Conservation (phyloP, 176 grass and related monocot species). For the Bromus sterilis region DNA sequence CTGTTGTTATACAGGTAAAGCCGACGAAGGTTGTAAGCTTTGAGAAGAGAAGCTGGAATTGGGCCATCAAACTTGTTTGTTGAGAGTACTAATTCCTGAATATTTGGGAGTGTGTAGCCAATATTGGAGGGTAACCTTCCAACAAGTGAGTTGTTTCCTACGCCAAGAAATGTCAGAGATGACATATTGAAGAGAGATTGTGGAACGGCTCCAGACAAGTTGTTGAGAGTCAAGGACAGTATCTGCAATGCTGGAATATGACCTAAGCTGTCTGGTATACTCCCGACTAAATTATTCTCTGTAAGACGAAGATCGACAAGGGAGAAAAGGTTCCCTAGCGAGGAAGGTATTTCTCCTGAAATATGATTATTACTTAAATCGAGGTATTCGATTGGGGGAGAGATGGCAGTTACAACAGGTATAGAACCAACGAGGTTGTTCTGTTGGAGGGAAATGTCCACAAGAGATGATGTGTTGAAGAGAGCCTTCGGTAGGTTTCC, state of each 20-base stretch:
- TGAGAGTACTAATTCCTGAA: background rate
- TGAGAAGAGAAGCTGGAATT: slow-evolving; percentile 30
- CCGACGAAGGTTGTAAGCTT: slow-evolving; percentile 2
- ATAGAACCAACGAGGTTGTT: slow-evolving; percentile 27
- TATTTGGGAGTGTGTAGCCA: slow-evolving; percentile 26
- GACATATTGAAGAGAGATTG: slow-evolving; percentile 26
- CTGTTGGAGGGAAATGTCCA: background rate
- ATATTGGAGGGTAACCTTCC: slow-evolving; percentile 29
- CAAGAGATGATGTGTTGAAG: slow-evolving; percentile 24
- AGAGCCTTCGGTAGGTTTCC: slow-evolving; percentile 30
- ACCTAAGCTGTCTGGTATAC: slow-evolving; percentile 29
- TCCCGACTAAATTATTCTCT: slow-evolving; percentile 14
- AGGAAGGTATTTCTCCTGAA: slow-evolving; percentile 29
- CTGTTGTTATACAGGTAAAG: background rate
- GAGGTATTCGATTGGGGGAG: slow-evolving; percentile 2
- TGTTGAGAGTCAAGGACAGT: background rate
- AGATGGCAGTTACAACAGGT: background rate
- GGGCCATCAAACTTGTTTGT: slow-evolving; percentile 11
- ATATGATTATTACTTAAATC: background rate
- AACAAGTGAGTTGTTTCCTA: slow-evolving; percentile 15
- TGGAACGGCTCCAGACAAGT: slow-evolving; percentile 27
- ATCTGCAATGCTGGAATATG: background rate
- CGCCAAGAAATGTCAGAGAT: background rate
- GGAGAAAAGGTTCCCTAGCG: slow-evolving; percentile 27
- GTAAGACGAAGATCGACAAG: background rate